A percentile compares a stretch with the other conserved stretches of the same genome.
These are phyloP conservation scores for Phytopythium mirpurense DNA, from an alignment of 352 stramenopile species.

Conservation along the genomic window DNA sequence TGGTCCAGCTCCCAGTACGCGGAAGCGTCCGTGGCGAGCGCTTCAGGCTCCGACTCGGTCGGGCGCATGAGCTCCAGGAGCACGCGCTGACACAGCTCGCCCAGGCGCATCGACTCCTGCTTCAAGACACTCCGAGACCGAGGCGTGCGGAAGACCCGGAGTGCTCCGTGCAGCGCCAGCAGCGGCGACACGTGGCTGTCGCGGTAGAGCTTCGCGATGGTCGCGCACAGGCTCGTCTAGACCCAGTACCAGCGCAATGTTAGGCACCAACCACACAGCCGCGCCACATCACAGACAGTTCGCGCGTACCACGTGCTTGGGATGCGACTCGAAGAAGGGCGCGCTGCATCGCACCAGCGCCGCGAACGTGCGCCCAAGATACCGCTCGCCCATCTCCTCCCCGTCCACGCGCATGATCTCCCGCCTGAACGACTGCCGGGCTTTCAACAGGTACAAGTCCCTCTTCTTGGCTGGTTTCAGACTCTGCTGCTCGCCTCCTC, in stretches of 20 bases:
- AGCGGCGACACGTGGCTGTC: slow-evolving; percentile 16
- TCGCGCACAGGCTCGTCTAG: slow-evolving; percentile 19
- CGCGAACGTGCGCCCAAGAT: slow-evolving; percentile 27
- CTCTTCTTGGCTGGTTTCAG: slow-evolving; percentile 14
- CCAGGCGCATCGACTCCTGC: slow-evolving; percentile 13
- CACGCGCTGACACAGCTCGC: slow-evolving; percentile 23
- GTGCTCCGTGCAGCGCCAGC: slow-evolving; percentile 13
- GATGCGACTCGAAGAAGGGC: slow-evolving; percentile 15
- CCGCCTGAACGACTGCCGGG: slow-evolving; percentile 22
- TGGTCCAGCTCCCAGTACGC: slow-evolving; percentile 10
- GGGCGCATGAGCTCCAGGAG: slow-evolving; percentile 13
- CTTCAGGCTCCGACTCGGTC: not conserved
- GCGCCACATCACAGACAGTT: too few species aligned
- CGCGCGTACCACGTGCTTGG: slow-evolving; percentile 23
- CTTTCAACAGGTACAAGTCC: slow-evolving; percentile 15
- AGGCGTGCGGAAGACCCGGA: slow-evolving; percentile 22
- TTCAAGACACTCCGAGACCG: slow-evolving; percentile 19
- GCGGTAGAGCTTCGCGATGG: slow-evolving; percentile 15
- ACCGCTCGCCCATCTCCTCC: slow-evolving; percentile 23
- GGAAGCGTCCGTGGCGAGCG: not conserved
- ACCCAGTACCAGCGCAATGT: not conserved
- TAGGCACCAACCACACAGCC: not conserved
- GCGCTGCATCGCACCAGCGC: slow-evolving; percentile 26
- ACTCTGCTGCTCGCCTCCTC: too few species aligned
- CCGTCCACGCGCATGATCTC: slow-evolving; percentile 15